Conservation (phyloP, 2,329 filamentous ascomycete species). For the Mycosphaerella arachidis region DNA sequence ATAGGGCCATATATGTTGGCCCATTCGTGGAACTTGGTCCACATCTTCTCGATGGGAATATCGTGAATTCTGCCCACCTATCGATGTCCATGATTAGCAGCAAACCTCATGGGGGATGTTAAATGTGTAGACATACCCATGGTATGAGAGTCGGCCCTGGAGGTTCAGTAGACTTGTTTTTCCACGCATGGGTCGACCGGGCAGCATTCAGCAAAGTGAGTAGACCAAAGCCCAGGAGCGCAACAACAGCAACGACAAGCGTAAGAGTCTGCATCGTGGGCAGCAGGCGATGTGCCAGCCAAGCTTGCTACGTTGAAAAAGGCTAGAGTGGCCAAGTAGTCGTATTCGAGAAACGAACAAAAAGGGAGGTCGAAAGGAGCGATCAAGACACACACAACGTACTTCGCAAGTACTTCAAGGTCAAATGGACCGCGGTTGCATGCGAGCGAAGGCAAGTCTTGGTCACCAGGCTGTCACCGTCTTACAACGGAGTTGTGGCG, state of each 20-base stretch:
- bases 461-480: neutral
- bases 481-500: neutral
- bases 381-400: neutral
- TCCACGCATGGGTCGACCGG: constrained; percentile 31
- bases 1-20: constrained; percentile 33
- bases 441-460: neutral
- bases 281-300: neutral
- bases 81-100: neutral
- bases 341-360: neutral
- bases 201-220: constrained; percentile 33
- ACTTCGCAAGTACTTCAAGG: neutral
- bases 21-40: constrained; percentile 50
- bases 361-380: constrained; percentile 1
- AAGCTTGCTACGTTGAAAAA: neutral
- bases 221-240: constrained; percentile 36
- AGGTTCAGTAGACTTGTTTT: constrained; percentile 31
- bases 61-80: constrained; percentile 41
- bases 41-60: constrained; percentile 48
- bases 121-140: constrained; percentile 11
- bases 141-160: constrained; percentile 40
- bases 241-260: constrained; percentile 33
- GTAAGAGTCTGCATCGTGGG: constrained; percentile 40
- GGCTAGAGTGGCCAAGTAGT: neutral
- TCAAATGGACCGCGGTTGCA: neutral
- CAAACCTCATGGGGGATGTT: neutral